Conservation (phyloP, 1,284 basidiomycete species). For the Stereum hirsutum region DNA sequence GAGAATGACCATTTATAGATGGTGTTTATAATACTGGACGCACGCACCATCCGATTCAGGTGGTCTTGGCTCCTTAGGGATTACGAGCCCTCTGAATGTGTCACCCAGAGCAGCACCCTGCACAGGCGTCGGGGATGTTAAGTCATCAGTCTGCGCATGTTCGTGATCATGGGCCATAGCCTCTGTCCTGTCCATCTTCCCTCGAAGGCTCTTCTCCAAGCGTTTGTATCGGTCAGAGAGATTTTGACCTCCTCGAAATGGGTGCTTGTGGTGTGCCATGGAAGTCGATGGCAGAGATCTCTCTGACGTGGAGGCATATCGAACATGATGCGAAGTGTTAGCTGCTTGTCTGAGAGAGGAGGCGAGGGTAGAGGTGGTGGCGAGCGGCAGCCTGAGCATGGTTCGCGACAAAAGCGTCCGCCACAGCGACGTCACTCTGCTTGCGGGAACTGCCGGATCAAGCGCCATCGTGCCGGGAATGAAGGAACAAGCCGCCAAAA, state of each 20-base stretch:
- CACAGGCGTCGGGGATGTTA: not conserved
- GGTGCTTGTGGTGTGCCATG: slow-evolving; percentile 5
- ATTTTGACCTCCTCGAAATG: slow-evolving; percentile 32
- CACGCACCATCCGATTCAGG: slow-evolving; percentile 57
- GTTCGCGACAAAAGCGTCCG: too few relatives aligned
- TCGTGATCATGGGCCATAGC: slow-evolving; percentile 15
- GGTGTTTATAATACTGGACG: not conserved
- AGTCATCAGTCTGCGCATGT: not conserved
- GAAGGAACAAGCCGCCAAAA: too few relatives aligned
- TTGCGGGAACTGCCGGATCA: too few relatives aligned
- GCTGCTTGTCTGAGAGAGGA: too few relatives aligned
- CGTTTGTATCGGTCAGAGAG: slow-evolving; percentile 40
- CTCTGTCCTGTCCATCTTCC: slow-evolving; percentile 30
- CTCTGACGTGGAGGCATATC: too few relatives aligned
- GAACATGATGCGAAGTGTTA: too few relatives aligned
- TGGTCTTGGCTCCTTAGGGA: slow-evolving; percentile 50
- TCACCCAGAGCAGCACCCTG: slow-evolving; percentile 12
- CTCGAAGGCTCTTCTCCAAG: slow-evolving; percentile 44
- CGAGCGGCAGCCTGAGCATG: too few relatives aligned
- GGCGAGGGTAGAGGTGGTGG: too few relatives aligned
- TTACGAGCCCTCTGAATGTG: slow-evolving; percentile 43
- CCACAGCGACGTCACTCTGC: too few relatives aligned
- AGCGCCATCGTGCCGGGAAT: too few relatives aligned
- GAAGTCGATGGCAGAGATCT: too few relatives aligned
- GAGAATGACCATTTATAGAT: not conserved